phyloP scores from a whole-genome alignment of 2,329 filamentous ascomycete genomes.

The Pseudocercospora macadamiae region DNA sequence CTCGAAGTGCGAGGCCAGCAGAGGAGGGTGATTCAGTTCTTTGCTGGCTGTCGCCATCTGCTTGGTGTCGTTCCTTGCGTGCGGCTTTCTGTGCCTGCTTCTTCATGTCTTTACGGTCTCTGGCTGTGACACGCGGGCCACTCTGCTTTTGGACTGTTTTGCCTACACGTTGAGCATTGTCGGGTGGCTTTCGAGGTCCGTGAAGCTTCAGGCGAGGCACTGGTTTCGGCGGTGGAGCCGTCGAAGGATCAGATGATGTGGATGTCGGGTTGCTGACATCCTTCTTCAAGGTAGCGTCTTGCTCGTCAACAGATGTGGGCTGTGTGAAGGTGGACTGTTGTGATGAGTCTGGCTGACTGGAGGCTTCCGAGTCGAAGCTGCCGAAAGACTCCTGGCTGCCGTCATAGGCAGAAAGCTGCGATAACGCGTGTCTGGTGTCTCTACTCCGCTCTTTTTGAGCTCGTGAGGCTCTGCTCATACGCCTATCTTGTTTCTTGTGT shows the following conservation, averaged over 20 bases:
- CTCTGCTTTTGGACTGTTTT: constrained; percentile 40
- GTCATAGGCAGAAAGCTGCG: constrained; percentile 35
- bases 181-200: constrained; percentile 35
- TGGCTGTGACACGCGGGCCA: constrained; percentile 41
- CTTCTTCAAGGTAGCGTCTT: constrained; percentile 19
- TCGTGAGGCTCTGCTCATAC: constrained; percentile 49
- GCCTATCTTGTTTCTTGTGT: constrained; percentile 56
- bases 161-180: constrained; percentile 22
- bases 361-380: constrained; percentile 38
- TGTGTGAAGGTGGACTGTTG: constrained; percentile 29
- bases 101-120: constrained; percentile 44
- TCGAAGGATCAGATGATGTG: constrained; percentile 7
- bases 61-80: constrained; percentile 43
- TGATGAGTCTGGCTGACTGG: constrained; percentile 34
- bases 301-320: constrained; percentile 24
- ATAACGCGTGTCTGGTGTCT: constrained; percentile 36
- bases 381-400: constrained; percentile 41
- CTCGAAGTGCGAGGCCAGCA: constrained; percentile 36
- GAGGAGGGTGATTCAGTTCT: constrained; percentile 26
- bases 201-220: constrained; percentile 40
- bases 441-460: constrained; percentile 33
- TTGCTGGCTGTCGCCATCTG: constrained; percentile 17
- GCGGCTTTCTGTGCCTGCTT: constrained; percentile 48
- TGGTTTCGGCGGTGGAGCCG: constrained; percentile 25
- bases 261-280: constrained; percentile 10